Conservation (phyloP, 495 filamentous ascomycete genomes). For the Aspergillus nanangensis region DNA sequence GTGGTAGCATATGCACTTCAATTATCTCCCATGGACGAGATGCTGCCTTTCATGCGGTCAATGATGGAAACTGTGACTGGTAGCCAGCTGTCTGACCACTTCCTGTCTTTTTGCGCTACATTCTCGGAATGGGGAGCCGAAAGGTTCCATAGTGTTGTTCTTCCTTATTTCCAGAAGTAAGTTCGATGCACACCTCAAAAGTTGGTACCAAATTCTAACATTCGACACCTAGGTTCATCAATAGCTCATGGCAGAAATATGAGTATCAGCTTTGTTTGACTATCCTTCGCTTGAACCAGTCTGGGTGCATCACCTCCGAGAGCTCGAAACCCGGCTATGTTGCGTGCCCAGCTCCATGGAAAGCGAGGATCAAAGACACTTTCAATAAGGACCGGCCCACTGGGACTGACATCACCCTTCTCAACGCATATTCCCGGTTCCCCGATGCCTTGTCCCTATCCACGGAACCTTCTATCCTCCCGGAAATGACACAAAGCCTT, state of each 20-base stretch:
- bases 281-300: conserved; percentile 61
- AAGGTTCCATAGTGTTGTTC: conserved; percentile 69
- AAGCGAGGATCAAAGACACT: conserved; percentile 60
- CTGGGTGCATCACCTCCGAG: conserved; percentile 42
- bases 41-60: conserved; percentile 61
- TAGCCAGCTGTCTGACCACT: conserved; percentile 58
- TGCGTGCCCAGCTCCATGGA: conserved; percentile 62
- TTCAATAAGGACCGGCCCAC: conserved; percentile 43
- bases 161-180: conserved; percentile 77
- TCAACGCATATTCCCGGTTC: conserved; percentile 39
- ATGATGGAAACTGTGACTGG: conserved; percentile 61
- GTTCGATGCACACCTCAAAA: neutral
- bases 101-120: conserved; percentile 79
- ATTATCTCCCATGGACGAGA: conserved; percentile 72
- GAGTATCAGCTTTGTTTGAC: conserved; percentile 65
- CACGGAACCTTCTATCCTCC: conserved; percentile 26
- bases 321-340: conserved; percentile 50
- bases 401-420: conserved; percentile 23
- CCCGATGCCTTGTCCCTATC: conserved; percentile 33
- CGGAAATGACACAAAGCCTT: conserved; percentile 29
- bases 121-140: conserved; percentile 68
- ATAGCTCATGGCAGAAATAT: conserved; percentile 63
- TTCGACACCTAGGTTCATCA: conserved; percentile 54
- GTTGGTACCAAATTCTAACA: conserved; percentile 2
- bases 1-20: conserved; percentile 63